Evolutionary conservation across 1,284 basidiomycete genomes (phyloP).

Genomic region (Ceratobasidium sp.): DNA sequence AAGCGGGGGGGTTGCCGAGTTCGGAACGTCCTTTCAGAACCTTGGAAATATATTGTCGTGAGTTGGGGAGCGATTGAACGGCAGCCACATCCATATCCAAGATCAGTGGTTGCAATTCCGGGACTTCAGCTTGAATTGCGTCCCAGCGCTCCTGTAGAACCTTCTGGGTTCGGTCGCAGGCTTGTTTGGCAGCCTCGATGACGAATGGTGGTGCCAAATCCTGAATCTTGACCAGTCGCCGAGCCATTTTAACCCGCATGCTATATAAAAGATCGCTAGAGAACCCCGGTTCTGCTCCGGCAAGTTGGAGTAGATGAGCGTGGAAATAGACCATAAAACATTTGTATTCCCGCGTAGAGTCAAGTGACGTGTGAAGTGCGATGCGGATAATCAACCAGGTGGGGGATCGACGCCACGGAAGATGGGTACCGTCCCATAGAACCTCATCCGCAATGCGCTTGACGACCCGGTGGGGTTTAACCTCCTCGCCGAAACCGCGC

Average conservation of each 20-base stretch:
- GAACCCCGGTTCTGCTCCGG: too few relatives aligned
- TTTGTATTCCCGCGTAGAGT: slow-evolving; percentile 56
- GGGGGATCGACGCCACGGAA: slow-evolving; percentile 52
- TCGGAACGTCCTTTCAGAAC: background rate
- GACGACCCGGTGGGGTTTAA: slow-evolving; percentile 52
- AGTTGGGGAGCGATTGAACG: slow-evolving; percentile 53
- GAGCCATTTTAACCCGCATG: slow-evolving; percentile 56
- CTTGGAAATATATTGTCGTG: slow-evolving; percentile 51
- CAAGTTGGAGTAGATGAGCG: too few relatives aligned
- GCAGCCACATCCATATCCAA: slow-evolving; percentile 50
- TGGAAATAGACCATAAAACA: slow-evolving; percentile 60
- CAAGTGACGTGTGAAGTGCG: slow-evolving; percentile 59
- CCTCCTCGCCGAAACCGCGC: slow-evolving; percentile 52
- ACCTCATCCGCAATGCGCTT: slow-evolving; percentile 63
- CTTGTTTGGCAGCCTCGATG: slow-evolving; percentile 47
- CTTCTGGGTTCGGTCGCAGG: slow-evolving; percentile 45
- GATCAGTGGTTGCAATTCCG: background rate
- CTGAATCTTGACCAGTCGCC: slow-evolving; percentile 58
- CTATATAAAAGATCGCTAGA: slow-evolving; percentile 55
- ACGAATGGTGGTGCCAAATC: slow-evolving; percentile 48
- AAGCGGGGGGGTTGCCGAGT: background rate
- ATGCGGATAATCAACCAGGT: slow-evolving; percentile 62
- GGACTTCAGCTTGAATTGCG: background rate
- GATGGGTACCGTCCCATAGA: slow-evolving; percentile 48
- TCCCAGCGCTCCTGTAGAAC: slow-evolving; percentile 54